Evolutionary conservation across 139 green algal genomes (phyloP), one percentile per base, ranked within the genome.

Genomic region (Protoeuglena noctilucae): DNA sequence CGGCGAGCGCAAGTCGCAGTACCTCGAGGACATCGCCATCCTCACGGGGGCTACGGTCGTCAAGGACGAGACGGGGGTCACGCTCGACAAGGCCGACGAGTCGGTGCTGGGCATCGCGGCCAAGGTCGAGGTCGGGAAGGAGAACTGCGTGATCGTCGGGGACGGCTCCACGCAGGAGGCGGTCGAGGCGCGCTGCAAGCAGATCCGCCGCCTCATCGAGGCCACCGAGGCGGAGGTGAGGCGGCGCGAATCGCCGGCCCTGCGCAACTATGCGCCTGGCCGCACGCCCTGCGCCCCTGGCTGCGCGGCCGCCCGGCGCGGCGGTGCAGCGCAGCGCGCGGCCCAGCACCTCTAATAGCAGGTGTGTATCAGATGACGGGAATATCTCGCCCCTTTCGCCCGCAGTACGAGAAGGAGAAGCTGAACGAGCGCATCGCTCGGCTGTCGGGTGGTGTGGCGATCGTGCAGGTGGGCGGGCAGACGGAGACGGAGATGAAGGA

Each of bases 401-500:
- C 81, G 61, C 83, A 95, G 28, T 99, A 99, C 59, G 92, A 99
- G 82, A 78, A 79, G 57, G 92, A 99, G 77, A 99, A 99, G 82
- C 82, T 99, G 31, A 94, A 93, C 63, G 92, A 99, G 81, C 89
- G 92, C 59, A 88, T 97, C 40, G 92, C 92, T 9, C 77, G 87
- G 34, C 82, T 99, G 19, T 87, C 72, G 23, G 92, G 92, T 54
- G 92, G 92, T 28, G 92, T 99, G 24, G 92, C 92, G 43, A 87
- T 99, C 71, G 93, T 99, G 65, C 78, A 96, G 86, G 89, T 98
- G 23, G 92, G 92, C 61, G 92, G 89, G 21, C 88, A 97, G 70
- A 99, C 92, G 3, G 92, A 99, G 79, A 98, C 92, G 4, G 92
- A 99, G 82, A 81, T 99, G 17, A 97, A 98, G 80, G 92, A 99